Percentiles rank a stretch among this genome's conserved stretches.
Conservation (phyloP, 495 filamentous ascomycete species). For the Penicillium bovifimosum region DNA sequence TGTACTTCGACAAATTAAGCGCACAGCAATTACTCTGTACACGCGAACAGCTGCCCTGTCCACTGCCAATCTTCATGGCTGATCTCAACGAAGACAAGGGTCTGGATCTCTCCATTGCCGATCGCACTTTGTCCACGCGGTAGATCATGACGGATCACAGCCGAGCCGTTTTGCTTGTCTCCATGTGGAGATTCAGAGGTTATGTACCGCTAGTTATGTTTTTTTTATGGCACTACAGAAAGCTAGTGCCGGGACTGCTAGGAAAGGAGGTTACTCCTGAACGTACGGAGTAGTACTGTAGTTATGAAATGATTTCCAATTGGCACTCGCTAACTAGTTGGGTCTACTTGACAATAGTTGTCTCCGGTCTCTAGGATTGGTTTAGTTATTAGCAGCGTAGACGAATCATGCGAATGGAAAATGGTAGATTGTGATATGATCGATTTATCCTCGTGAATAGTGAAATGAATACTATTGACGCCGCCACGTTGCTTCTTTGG, state of each 20-base stretch:
- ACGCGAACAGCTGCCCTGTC: not conserved
- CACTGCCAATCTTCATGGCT: not conserved
- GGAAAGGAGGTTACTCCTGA: too few species aligned
- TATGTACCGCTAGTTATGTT: slow-evolving; percentile 1
- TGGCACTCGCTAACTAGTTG: not conserved
- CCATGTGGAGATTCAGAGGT: slow-evolving; percentile 6
- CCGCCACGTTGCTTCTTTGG: not conserved
- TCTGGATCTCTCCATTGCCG: slow-evolving; percentile 2
- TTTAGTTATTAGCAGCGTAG: too few species aligned
- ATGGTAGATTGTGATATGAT: too few species aligned
- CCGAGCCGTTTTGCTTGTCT: not conserved
- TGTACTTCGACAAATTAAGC: not conserved
- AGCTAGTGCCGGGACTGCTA: not conserved
- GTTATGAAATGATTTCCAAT: not conserved
- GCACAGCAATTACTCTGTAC: not conserved
- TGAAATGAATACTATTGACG: not conserved
- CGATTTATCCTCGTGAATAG: not conserved
- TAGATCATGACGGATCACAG: not conserved
- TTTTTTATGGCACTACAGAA: not conserved
- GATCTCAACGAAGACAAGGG: not conserved
- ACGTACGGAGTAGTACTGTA: too few species aligned
- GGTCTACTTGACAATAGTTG: too few species aligned
- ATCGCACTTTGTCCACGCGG: slow-evolving; percentile 1
- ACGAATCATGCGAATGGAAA: too few species aligned
- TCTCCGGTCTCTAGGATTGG: not conserved